These are phyloP conservation scores for Penicillium occitanis DNA, from an alignment of 2,329 filamentous ascomycete genomes.

Conservation along the genomic window DNA sequence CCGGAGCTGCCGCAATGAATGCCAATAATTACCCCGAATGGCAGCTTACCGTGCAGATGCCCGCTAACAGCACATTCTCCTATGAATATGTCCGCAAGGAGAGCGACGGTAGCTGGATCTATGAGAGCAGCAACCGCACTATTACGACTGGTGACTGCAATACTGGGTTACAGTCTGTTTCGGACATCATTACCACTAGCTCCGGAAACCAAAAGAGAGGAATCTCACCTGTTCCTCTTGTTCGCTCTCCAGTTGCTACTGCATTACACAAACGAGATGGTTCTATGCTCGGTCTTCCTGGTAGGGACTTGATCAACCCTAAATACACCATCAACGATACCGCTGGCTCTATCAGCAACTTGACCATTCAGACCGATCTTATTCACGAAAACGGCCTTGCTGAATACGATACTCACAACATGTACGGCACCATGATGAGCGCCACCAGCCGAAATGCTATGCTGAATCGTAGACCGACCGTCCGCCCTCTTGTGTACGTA, in stretches of 20 bases:
- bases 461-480: slow-evolving; percentile 61
- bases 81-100: slow-evolving; percentile 22
- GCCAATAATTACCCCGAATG: slow-evolving; percentile 20
- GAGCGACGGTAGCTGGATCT: slow-evolving; percentile 20
- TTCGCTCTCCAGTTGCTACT: slow-evolving; percentile 8
- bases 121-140: slow-evolving; percentile 19
- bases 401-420: slow-evolving; percentile 75
- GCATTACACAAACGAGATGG: slow-evolving; percentile 23
- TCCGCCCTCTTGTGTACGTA: slow-evolving; percentile 61
- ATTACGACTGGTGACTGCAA: slow-evolving; percentile 21
- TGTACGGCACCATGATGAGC: slow-evolving; percentile 78
- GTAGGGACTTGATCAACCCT: slow-evolving; percentile 63
- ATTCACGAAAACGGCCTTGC: slow-evolving; percentile 63
- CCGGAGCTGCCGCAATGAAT: slow-evolving; percentile 11
- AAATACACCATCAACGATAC: slow-evolving; percentile 66
- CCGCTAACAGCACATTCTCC: slow-evolving; percentile 20
- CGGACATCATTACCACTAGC: slow-evolving; percentile 17
- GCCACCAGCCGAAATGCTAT: slow-evolving; percentile 64
- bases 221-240: background rate
- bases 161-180: slow-evolving; percentile 17
- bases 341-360: slow-evolving; percentile 52
- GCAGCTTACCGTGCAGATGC: slow-evolving; percentile 21
- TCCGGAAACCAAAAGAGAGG: slow-evolving; percentile 17
- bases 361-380: slow-evolving; percentile 66
- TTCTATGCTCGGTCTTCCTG: slow-evolving; percentile 59